These are phyloP conservation scores for Phytopythium helicoides DNA, from an alignment of 352 stramenopile species.

Conservation along the genomic window DNA sequence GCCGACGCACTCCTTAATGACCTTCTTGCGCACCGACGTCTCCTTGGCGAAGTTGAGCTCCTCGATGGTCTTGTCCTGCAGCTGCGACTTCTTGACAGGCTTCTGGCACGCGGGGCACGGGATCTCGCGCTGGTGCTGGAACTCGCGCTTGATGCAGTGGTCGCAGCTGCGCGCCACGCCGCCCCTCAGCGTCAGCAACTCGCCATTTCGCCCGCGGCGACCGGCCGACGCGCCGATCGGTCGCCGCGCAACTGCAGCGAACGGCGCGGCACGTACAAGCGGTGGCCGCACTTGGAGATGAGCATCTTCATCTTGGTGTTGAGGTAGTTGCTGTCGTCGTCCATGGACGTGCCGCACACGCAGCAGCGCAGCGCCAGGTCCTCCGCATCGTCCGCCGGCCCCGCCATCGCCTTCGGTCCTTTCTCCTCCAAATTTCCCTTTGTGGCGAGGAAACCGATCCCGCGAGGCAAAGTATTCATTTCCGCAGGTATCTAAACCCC, in stretches of 20 bases:
- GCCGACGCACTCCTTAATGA: constrained; percentile 69
- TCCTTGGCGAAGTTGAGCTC: constrained; percentile 88
- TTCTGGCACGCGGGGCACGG: constrained; percentile 76
- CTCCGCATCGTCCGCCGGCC: constrained; percentile 50
- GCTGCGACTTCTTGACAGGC: constrained; percentile 86
- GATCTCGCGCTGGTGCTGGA: constrained; percentile 87
- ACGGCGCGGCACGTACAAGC: constrained; percentile 61
- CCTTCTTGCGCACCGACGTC: constrained; percentile 85
- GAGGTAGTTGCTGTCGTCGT: constrained; percentile 87
- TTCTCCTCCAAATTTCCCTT: too few species aligned
- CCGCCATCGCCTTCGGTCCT: constrained; percentile 14
- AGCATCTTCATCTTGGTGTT: constrained; percentile 93
- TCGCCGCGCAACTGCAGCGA: background rate
- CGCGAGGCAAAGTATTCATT: constrained; percentile 1
- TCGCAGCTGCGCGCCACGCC: constrained; percentile 52
- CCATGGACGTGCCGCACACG: constrained; percentile 81
- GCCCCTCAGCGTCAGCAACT: background rate
- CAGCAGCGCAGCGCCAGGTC: constrained; percentile 83
- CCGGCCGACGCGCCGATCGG: background rate
- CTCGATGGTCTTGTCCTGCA: constrained; percentile 88
- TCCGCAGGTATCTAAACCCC: background rate
- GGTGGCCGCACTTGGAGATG: constrained; percentile 88
- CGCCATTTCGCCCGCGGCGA: background rate
- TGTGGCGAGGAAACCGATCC: background rate
- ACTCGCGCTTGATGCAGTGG: constrained; percentile 85